These are phyloP conservation scores for Amylocystis lapponica DNA, from an alignment of 768 basidiomycete genomes.

Conservation along the genomic window DNA sequence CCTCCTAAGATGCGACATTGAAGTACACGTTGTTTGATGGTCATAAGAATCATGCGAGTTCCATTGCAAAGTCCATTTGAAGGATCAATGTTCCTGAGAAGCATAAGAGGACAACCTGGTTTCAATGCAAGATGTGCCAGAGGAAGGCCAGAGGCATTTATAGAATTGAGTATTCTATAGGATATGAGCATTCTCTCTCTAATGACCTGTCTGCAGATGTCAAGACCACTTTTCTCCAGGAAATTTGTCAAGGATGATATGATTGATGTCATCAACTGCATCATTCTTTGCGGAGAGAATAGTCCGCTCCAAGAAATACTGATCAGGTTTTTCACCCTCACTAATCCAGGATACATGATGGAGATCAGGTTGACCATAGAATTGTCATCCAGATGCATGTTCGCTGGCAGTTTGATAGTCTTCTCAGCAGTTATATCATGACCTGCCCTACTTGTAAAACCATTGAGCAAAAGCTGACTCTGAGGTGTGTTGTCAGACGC, in stretches of 20 bases:
- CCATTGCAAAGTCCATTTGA: constrained; percentile 32
- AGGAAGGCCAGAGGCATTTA: constrained; percentile 37
- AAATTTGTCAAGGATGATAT: constrained; percentile 9
- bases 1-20: constrained; percentile 32
- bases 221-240: constrained; percentile 16
- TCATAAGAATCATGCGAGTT: constrained; percentile 24
- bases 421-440: neutral
- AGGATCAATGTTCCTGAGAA: constrained; percentile 39
- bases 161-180: constrained; percentile 33
- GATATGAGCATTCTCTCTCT: constrained; percentile 25
- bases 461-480: constrained; percentile 7
- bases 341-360: neutral
- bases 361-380: constrained; percentile 1
- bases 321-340: constrained; percentile 7
- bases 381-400: neutral
- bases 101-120: constrained; percentile 30
- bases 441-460: constrained; percentile 12
- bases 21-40: constrained; percentile 23
- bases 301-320: constrained; percentile 31
- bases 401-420: neutral
- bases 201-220: constrained; percentile 17
- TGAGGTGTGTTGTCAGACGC: neutral
- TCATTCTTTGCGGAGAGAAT: constrained; percentile 32
- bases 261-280: constrained; percentile 32
- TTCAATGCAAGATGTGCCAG: constrained; percentile 13